phyloP scores from a whole-genome alignment of 805 yeast species.

The Pichia paraexigua region DNA sequence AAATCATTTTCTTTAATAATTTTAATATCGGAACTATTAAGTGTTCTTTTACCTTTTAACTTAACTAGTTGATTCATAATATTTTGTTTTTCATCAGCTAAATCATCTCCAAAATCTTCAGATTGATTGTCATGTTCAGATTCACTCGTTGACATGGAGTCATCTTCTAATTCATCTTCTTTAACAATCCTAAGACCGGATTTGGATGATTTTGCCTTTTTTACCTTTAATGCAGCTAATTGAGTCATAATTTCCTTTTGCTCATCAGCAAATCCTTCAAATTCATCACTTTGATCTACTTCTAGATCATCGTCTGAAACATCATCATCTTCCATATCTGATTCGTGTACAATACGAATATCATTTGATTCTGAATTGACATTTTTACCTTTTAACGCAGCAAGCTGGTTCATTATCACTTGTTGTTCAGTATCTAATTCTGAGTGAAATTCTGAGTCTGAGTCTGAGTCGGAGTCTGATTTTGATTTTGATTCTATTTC shows the following conservation, averaged over 20 bases:
- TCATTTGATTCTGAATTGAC: neutral
- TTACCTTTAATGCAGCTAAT: conserved; percentile 33
- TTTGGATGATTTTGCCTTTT: conserved; percentile 7
- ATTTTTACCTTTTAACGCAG: neutral
- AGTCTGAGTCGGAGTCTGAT: no score
- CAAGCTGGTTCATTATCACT: neutral
- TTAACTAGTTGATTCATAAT: conserved; percentile 20
- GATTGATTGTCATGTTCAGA: conserved; percentile 8
- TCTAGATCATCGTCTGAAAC: neutral
- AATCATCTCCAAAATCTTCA: conserved; percentile 20
- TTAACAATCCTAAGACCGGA: conserved; percentile 16
- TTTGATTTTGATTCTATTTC: conserved; percentile 25
- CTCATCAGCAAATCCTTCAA: neutral
- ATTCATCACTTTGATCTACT: neutral
- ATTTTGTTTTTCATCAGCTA: conserved; percentile 16
- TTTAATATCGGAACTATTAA: conserved; percentile 24
- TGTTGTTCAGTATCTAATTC: conserved; percentile 6
- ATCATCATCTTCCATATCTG: neutral
- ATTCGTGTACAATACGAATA: neutral
- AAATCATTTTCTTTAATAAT: conserved; percentile 24
- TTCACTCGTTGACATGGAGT: conserved; percentile 14
- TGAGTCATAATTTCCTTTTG: conserved; percentile 16
- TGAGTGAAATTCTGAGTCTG: neutral
- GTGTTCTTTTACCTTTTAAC: conserved; percentile 22
- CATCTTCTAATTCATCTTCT: conserved; percentile 20